Conservation (phyloP, 805 yeast species). For the Metschnikowia cerradonensis region DNA sequence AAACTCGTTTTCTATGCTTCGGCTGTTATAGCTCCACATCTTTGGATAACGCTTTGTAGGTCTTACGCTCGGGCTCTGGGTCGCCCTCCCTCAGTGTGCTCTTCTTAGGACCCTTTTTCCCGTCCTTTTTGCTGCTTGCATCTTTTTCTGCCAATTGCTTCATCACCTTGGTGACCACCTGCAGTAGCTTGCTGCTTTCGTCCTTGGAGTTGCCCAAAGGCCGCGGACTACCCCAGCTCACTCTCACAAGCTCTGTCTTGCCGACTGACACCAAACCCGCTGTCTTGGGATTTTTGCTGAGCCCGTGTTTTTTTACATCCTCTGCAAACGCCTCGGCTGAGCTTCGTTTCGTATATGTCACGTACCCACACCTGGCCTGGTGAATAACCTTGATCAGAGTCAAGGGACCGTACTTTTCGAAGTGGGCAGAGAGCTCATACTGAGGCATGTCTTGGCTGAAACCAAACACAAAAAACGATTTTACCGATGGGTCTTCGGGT, state of each 20-base stretch:
- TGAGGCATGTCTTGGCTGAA: constrained; percentile 64
- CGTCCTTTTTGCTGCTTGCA: constrained; percentile 2
- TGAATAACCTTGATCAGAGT: constrained; percentile 51
- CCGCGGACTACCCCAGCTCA: constrained; percentile 52
- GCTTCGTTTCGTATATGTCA: constrained; percentile 46
- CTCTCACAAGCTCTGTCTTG: constrained; percentile 43
- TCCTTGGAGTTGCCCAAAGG: constrained; percentile 38
- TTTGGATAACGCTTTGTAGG: constrained; percentile 10
- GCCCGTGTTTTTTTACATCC: constrained; percentile 21
- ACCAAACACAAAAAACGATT: constrained; percentile 73
- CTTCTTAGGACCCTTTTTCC: background rate
- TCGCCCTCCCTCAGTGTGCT: background rate
- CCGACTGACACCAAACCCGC: constrained; percentile 34
- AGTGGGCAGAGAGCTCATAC: constrained; percentile 50
- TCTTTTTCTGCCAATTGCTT: constrained; percentile 48
- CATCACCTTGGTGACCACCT: constrained; percentile 51
- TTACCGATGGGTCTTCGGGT: constrained; percentile 37
- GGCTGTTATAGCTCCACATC: constrained; percentile 11
- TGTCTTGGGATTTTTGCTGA: constrained; percentile 23
- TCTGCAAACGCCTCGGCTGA: constrained; percentile 47
- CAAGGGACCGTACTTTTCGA: constrained; percentile 44
- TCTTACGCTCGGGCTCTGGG: background rate
- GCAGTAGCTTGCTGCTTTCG: constrained; percentile 46
- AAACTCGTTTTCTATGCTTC: background rate
- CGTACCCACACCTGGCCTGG: constrained; percentile 59